Evolutionary conservation across 202 grass and related monocot species (phyloP).

Genomic region (Elaeis oleifera): DNA sequence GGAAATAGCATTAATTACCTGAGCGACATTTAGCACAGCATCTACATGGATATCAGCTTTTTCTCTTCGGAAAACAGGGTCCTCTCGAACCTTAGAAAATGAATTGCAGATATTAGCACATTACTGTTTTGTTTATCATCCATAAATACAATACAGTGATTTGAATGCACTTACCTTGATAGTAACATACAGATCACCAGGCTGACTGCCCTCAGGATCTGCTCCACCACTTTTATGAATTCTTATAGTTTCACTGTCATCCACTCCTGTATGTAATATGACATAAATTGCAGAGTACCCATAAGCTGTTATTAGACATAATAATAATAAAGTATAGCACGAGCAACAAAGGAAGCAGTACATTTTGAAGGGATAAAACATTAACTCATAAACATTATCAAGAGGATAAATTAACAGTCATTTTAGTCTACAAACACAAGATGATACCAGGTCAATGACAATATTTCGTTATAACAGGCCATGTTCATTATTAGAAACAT

Average conservation of each 20-base stretch:
- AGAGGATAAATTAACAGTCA: no score
- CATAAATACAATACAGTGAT: neutral
- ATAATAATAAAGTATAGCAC: constrained; percentile 19
- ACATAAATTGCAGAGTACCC: constrained; percentile 8
- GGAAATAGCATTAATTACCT: constrained; percentile 31
- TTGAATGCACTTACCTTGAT: constrained; percentile 51
- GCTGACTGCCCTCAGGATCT: constrained; percentile 67
- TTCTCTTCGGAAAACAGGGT: constrained; percentile 85
- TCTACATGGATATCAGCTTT: constrained; percentile 84
- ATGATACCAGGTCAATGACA: no score
- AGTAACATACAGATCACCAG: constrained; percentile 88
- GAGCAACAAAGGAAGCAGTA: no score
- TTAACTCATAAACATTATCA: no score
- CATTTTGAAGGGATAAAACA: no score
- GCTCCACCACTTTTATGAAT: constrained; percentile 80
- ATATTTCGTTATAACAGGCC: no score
- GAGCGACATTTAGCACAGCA: constrained; percentile 67
- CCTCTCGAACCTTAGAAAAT: constrained; percentile 65
- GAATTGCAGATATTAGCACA: constrained; percentile 1
- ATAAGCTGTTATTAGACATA: constrained; percentile 7
- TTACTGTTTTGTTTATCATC: constrained; percentile 1
- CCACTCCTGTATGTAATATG: constrained; percentile 35
- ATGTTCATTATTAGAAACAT: no score
- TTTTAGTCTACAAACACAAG: no score
- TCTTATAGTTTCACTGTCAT: constrained; percentile 75